phyloP scores from a whole-genome alignment of 106 monocot genomes.

The Platanthera guangdongensis region DNA sequence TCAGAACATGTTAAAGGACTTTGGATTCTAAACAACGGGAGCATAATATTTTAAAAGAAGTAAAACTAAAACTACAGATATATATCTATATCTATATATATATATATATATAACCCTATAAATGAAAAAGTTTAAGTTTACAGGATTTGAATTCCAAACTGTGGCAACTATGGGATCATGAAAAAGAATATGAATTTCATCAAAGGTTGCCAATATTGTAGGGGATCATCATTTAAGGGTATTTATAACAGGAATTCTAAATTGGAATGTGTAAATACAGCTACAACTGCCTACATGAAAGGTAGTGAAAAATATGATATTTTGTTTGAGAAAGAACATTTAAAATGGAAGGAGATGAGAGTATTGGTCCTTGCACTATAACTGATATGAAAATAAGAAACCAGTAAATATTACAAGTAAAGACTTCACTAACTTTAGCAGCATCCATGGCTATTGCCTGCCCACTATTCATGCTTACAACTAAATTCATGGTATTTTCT shows the following conservation, averaged over 20 bases:
- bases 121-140: not conserved
- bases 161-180: not conserved
- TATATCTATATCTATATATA: no score
- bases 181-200: not conserved
- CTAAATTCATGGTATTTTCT: no score
- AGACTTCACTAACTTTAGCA: no score
- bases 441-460: no score
- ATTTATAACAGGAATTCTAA: not conserved
- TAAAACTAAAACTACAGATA: not conserved
- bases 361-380: no score
- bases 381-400: no score
- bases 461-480: no score
- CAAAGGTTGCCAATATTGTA: not conserved
- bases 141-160: not conserved
- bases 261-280: not conserved
- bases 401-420: no score
- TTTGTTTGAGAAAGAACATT: not conserved
- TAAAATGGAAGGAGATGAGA: not conserved
- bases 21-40: not conserved
- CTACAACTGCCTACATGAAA: not conserved
- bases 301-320: not conserved
- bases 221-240: no score
- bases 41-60: not conserved
- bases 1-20: not conserved
- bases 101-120: not conserved